A percentile compares a stretch with the other conserved stretches of the same genome.
phyloP scores from a whole-genome alignment of 1,284 basidiomycete genomes.

The Malassezia psittaci region DNA sequence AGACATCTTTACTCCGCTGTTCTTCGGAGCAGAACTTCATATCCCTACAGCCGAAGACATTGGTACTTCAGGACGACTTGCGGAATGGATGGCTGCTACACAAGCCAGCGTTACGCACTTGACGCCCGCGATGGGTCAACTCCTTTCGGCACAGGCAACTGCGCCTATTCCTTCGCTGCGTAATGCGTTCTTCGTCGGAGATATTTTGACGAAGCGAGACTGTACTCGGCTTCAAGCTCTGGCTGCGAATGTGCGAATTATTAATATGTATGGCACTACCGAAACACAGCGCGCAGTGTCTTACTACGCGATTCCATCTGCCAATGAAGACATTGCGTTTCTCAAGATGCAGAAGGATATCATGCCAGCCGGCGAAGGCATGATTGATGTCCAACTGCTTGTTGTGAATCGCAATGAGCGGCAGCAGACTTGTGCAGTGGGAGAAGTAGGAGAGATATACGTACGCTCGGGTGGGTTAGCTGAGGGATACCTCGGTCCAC shows the following conservation, averaged over 20 bases:
- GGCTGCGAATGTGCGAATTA: constrained; percentile 73
- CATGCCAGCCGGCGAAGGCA: constrained; percentile 94
- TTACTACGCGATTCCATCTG: constrained; percentile 84
- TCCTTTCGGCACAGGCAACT: constrained; percentile 89
- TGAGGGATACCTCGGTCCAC: constrained; percentile 78
- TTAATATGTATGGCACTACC: constrained; percentile 99
- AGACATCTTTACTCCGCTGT: constrained; percentile 97
- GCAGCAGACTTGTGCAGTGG: constrained; percentile 78
- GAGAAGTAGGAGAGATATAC: constrained; percentile 97
- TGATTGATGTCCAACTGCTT: constrained; percentile 94
- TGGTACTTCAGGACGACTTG: constrained; percentile 86
- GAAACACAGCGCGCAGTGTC: constrained; percentile 98
- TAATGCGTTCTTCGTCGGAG: constrained; percentile 98
- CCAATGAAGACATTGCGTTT: constrained; percentile 76
- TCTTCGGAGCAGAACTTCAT: constrained; percentile 89
- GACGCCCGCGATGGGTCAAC: constrained; percentile 90
- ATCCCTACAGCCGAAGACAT: constrained; percentile 97
- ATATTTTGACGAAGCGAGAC: constrained; percentile 95
- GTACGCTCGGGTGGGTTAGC: constrained; percentile 91
- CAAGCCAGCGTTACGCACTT: constrained; percentile 75
- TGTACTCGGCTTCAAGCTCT: constrained; percentile 88
- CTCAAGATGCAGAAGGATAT: constrained; percentile 91
- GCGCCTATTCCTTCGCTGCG: constrained; percentile 72
- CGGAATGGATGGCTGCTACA: constrained; percentile 95
- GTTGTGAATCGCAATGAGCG: constrained; percentile 90